A percentile compares a stretch with the other conserved stretches of the same genome.
Conservation (phyloP, 176 grass and related monocot genomes). For the Bolboschoenus planiculmis region DNA sequence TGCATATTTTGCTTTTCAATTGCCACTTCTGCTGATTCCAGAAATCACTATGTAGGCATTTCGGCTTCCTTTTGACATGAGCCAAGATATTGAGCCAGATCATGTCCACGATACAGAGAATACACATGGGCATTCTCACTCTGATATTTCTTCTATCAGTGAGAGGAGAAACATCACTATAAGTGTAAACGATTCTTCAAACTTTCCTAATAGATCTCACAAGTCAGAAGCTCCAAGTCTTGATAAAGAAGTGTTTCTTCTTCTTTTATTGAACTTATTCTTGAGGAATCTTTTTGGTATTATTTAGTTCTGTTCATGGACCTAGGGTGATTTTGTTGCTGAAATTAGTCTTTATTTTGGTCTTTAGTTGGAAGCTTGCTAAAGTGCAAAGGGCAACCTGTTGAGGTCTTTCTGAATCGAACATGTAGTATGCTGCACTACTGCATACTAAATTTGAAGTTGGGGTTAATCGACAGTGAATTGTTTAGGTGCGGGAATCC, state of each 20-base stretch:
- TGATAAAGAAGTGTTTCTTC: slow-evolving; percentile 39
- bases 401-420: background rate
- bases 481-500: background rate
- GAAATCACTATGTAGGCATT: slow-evolving; percentile 62
- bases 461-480: background rate
- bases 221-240: background rate
- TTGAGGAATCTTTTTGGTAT: background rate
- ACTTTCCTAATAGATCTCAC: background rate
- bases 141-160: slow-evolving; percentile 29
- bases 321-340: background rate
- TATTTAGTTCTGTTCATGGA: background rate
- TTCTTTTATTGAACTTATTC: background rate
- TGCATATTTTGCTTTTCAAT: slow-evolving; percentile 2
- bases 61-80: slow-evolving; percentile 90
- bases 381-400: background rate
- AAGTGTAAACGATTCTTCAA: slow-evolving; percentile 22
- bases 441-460: background rate
- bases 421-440: background rate
- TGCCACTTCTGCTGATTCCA: slow-evolving; percentile 4
- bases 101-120: slow-evolving; percentile 30
- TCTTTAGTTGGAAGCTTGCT: background rate
- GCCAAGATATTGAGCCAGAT: slow-evolving; percentile 50
- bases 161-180: slow-evolving; percentile 27
- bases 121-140: slow-evolving; percentile 38
- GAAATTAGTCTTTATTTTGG: background rate